Evolutionary conservation across 495 filamentous ascomycete genomes (phyloP), one percentile per base, ranked within the genome.

Genomic region (Sphaerosporella brunnea): DNA sequence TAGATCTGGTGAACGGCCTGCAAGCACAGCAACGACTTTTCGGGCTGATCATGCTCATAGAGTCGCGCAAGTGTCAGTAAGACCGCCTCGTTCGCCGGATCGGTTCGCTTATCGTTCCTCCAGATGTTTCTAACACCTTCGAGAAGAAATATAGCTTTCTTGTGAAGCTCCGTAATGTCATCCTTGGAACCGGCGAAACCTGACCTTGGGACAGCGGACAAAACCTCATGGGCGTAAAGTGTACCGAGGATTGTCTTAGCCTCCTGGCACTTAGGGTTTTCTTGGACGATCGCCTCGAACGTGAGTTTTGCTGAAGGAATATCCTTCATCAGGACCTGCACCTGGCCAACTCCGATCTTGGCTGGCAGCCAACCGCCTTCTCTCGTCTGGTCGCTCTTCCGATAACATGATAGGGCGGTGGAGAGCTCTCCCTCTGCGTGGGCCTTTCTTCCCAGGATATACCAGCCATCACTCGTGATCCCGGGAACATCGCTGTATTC

Each of bases 381-480:
- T 51, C 92, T 71, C 35, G 90, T 82, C 56, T 83, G 77, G 60
- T 97, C 92, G 1, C 92, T 83, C 50, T 82, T 77, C 30, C 74
- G 72, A 62, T 96, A 97, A 60, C 75, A 90, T 46, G 92, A 83
- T 9, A 67, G 68, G 4, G 90, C 86, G 35, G 71, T 75, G 9
- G 77, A 64, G 18, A 69, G 56, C 42, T 94, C 76, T 19, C 75
- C 72, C 16, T 63, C 63, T 34, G 81, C 82, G 63, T 97, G 90
- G 51, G 82, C 78, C 58, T 92, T 94, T 36, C 86, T 71, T 10
- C 83, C 90, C 11, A 96, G 75, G 2, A 93, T 65, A 64, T 93
- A 96, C 85, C 85, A 95, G 18, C 88, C 90, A 56, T 97, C 90
- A 61, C 85, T 93, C 1, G 87, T 87, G 60, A 96, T 82, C 10